Conservation (phyloP, 805 yeast genomes). For the Candida palmyrensis region DNA sequence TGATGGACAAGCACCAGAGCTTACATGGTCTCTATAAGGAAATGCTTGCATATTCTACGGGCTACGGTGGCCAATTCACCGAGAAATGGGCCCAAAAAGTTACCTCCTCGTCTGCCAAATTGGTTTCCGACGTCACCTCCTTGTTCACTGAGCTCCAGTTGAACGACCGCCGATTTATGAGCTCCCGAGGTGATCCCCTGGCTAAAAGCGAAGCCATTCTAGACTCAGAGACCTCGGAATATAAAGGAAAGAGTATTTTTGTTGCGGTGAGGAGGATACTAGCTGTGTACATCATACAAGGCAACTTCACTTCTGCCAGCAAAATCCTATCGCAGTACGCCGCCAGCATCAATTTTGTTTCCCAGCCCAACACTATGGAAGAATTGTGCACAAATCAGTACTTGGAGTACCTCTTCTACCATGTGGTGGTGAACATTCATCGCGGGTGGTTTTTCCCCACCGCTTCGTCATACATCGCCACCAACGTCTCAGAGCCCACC, state of each 20-base stretch:
- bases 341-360: constrained; percentile 16
- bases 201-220: no score
- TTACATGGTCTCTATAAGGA: constrained; percentile 14
- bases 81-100: constrained; percentile 7
- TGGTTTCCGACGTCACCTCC: neutral
- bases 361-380: constrained; percentile 19
- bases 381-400: constrained; percentile 13
- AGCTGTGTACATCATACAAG: neutral
- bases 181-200: no score
- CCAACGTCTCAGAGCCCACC: no score
- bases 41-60: constrained; percentile 6
- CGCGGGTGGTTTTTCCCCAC: neutral
- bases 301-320: constrained; percentile 1
- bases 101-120: constrained; percentile 3
- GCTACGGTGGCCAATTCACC: constrained; percentile 7
- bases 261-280: constrained; percentile 1
- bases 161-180: no score
- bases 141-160: neutral
- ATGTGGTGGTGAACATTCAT: constrained; percentile 4
- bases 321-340: constrained; percentile 12
- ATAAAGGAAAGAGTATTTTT: no score
- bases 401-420: constrained; percentile 25
- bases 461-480: neutral
- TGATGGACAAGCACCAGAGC: constrained; percentile 21
- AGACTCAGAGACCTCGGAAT: no score